Base-by-base conservation (phyloP, 140 eudicot species). In the Cichorium intybus region DNA sequence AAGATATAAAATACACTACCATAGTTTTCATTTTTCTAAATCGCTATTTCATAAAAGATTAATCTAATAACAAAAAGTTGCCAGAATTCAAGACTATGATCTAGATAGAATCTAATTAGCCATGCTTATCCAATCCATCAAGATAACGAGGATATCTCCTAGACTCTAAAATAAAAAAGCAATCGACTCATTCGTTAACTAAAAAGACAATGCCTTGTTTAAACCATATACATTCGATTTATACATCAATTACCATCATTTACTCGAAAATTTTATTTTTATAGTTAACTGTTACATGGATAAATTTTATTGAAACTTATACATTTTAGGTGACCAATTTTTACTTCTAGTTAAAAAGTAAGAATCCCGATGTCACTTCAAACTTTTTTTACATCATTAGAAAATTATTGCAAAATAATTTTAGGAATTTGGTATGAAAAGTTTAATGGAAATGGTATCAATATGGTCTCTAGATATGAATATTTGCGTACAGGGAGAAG, bases 401-500 rank as follows among this genome's bases (percentile, higher is more conserved):
- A 35, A 35, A 8, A 2, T 10, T 35, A 35, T 15, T 35, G 1
- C 1, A 8, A 35, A 2, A 10, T 35, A 10, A 10, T 8, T 6
- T 54, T 5, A 54, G 21, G 60, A 21, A 54, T 28, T 18, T 14
- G 35, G 35, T 24, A 54, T 0, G 35, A 12, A 54, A 54, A 24
- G 29, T 20, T 10, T 21, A 17, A 54, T 54, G 5, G 37, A 54
- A 54, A 54, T 5, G 35, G 60, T 21, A 24, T 54, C 60, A 24
- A 54, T 28, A 9, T 24, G 21, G 15, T 26, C 12, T 55, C 35
- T 23, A 55, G 14, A 26, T 55, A 26, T 37, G 61, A 18, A 34
- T 26, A 26, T 55, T 55, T 55, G 61, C 61, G 15, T 55, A 55
- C 4, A 26, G 15, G 61, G n/a, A 55, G 61, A 55, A 26, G 39